Conservation (phyloP, 306 rosid genomes). For the Oxytropis ochrocephala region DNA sequence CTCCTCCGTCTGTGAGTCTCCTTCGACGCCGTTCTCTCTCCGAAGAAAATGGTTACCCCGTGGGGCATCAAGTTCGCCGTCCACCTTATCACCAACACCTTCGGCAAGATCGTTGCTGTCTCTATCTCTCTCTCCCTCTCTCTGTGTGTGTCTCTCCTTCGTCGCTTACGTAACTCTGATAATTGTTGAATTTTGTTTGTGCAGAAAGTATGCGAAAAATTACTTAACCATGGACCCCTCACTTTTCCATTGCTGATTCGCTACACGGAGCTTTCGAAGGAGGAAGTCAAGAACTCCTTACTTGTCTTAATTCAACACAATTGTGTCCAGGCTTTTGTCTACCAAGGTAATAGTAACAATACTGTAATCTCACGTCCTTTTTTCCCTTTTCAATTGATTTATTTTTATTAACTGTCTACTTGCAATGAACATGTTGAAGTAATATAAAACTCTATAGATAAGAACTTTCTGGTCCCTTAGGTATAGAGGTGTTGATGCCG, state of each 20-base stretch:
- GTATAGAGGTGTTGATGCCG: background rate
- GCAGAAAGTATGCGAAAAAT: slow-evolving; percentile 79
- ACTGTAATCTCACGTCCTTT: background rate
- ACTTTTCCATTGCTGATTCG: slow-evolving; percentile 37
- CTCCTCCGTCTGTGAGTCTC: background rate
- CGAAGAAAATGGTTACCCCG: slow-evolving; percentile 33
- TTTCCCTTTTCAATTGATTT: too few relatives aligned
- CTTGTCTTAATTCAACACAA: slow-evolving; percentile 88
- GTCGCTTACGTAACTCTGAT: background rate
- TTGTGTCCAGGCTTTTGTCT: slow-evolving; percentile 61
- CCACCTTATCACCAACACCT: slow-evolving; percentile 67
- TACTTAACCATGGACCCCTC: slow-evolving; percentile 50
- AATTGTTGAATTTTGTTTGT: background rate
- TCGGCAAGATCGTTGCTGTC: slow-evolving; percentile 82
- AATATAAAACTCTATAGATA: background rate
- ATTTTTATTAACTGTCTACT: background rate
- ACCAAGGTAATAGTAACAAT: background rate
- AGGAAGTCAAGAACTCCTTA: slow-evolving; percentile 67
- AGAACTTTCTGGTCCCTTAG: background rate
- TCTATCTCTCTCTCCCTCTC: background rate
- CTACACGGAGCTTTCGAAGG: slow-evolving; percentile 53
- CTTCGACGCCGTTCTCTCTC: background rate
- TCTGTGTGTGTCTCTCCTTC: background rate
- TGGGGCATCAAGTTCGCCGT: slow-evolving; percentile 65
- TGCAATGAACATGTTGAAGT: background rate